phyloP scores from a whole-genome alignment of 139 green algal genomes.

The Chlamydomonas applanata region DNA sequence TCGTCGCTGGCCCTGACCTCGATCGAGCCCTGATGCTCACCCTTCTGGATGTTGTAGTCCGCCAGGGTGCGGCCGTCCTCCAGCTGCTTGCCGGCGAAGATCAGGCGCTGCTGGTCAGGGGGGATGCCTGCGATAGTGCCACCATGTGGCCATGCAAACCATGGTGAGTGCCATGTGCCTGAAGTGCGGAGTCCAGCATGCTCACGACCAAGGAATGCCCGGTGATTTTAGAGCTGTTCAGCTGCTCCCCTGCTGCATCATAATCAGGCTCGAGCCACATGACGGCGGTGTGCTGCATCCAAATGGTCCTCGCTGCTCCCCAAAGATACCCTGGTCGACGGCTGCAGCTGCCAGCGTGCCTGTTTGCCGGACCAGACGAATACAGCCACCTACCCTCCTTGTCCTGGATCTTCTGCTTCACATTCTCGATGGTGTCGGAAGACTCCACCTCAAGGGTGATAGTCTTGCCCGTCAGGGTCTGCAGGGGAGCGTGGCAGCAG shows the following conservation, averaged over 20 bases:
- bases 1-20: neutral
- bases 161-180: neutral
- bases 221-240: too few species aligned
- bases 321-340: too few species aligned
- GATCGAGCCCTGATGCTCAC: neutral
- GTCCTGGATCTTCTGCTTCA: constrained; percentile 96
- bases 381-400: constrained; percentile 74
- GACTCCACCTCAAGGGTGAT: constrained; percentile 71
- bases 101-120: constrained; percentile 95
- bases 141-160: neutral
- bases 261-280: too few species aligned
- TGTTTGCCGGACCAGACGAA: neutral
- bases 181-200: neutral
- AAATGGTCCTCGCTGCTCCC: too few species aligned
- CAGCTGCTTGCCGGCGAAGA: constrained; percentile 98
- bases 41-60: constrained; percentile 79
- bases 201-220: too few species aligned
- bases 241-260: too few species aligned
- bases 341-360: neutral
- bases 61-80: constrained; percentile 94
- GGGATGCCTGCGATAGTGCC: constrained; percentile 71
- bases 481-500: neutral
- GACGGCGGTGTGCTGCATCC: too few species aligned
- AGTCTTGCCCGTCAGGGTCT: constrained; percentile 36
- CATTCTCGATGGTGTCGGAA: constrained; percentile 87